phyloP scores from a whole-genome alignment of 805 yeast species.

The Ogataea saltuana region DNA sequence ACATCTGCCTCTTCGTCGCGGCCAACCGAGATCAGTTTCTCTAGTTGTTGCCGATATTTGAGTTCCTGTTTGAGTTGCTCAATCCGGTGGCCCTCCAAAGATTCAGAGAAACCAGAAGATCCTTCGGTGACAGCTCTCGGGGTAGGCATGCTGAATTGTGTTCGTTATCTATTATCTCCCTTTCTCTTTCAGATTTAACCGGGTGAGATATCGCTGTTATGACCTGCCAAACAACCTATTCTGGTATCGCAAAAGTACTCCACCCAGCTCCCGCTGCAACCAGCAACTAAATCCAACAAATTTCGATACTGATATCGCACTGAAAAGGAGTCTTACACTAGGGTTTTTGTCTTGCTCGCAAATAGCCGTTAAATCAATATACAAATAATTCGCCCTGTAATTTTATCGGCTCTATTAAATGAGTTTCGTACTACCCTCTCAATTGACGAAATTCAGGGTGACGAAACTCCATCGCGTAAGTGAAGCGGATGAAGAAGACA shows the following conservation, averaged over 20 bases:
- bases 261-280: too few species aligned
- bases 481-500: too few species aligned
- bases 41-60: slow-evolving; percentile 6
- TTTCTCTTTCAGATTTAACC: not conserved
- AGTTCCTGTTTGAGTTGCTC: slow-evolving; percentile 15
- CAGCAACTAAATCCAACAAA: too few species aligned
- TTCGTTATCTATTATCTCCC: not conserved
- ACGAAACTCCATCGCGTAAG: too few species aligned
- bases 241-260: too few species aligned
- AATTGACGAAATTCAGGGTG: too few species aligned
- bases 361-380: not conserved
- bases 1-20: not conserved
- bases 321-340: not conserved
- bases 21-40: not conserved
- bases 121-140: slow-evolving; percentile 5
- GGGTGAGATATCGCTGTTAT: too few species aligned
- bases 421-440: slow-evolving; percentile 8
- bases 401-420: slow-evolving; percentile 5
- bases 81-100: slow-evolving; percentile 10
- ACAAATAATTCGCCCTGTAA: not conserved
- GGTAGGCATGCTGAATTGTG: slow-evolving; percentile 10
- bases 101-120: not conserved
- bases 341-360: too few species aligned
- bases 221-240: too few species aligned
- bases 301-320: not conserved